These are phyloP conservation scores for Gossypium davidsonii DNA, from an alignment of 441 rosid genomes.

Conservation along the genomic window DNA sequence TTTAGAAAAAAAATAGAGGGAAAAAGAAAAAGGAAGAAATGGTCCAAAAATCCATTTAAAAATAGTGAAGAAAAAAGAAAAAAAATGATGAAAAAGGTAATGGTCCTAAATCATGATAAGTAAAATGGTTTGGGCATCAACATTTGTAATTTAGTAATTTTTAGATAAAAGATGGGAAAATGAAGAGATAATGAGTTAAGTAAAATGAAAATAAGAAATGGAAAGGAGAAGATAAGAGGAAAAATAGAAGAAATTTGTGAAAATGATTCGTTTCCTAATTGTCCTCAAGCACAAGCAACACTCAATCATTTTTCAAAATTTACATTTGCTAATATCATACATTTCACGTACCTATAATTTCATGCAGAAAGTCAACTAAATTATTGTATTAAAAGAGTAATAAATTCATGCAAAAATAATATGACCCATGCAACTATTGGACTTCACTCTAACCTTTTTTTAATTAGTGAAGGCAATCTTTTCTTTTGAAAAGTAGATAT, in stretches of 20 bases:
- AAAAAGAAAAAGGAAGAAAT: too few species aligned
- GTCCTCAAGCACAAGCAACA: background rate
- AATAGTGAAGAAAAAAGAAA: background rate
- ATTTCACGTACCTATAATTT: too few species aligned
- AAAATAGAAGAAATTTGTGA: background rate
- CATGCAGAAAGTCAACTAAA: too few species aligned
- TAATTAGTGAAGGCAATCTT: too few species aligned
- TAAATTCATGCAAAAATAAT: too few species aligned
- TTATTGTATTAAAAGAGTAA: too few species aligned
- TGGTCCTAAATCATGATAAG: background rate
- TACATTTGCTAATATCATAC: too few species aligned
- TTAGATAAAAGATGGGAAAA: background rate
- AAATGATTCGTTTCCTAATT: background rate
- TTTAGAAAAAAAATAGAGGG: too few species aligned
- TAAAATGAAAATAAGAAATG: background rate
- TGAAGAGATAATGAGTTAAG: background rate
- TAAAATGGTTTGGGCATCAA: background rate
- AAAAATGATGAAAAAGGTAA: background rate
- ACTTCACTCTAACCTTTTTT: too few species aligned
- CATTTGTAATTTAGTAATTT: background rate
- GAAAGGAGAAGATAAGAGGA: background rate
- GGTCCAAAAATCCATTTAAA: background rate
- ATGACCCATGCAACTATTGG: too few species aligned
- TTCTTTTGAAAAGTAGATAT: too few species aligned
- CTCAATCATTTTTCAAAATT: too few species aligned